Percentiles rank a stretch among this genome's conserved stretches.
Conservation (phyloP, 1,284 basidiomycete species). For the Hemileia vastatrix region DNA sequence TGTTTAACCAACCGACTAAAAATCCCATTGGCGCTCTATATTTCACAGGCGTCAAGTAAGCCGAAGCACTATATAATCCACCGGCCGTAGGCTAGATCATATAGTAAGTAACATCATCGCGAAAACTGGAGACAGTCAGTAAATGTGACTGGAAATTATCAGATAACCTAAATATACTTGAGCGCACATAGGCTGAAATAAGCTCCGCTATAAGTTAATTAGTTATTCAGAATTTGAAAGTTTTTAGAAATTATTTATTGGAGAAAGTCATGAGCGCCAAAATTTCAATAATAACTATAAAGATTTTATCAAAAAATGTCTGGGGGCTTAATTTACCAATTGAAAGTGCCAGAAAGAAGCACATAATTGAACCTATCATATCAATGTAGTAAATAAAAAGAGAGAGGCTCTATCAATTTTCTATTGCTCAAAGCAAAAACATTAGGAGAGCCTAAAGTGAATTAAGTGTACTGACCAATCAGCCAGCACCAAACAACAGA, state of each 20-base stretch:
- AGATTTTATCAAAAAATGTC: too few relatives aligned
- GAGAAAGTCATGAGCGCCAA: too few relatives aligned
- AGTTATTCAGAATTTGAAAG: too few relatives aligned
- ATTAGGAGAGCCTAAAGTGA: slow-evolving; percentile 36
- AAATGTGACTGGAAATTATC: too few relatives aligned
- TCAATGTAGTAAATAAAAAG: neutral
- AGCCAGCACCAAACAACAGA: slow-evolving; percentile 72
- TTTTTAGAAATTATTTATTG: neutral
- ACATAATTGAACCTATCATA: neutral
- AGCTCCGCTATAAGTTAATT: too few relatives aligned
- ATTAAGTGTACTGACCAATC: slow-evolving; percentile 43
- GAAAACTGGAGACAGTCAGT: too few relatives aligned
- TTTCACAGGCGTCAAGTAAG: slow-evolving; percentile 58
- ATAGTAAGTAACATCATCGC: neutral
- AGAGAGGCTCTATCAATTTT: neutral
- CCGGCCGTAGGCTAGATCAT: slow-evolving; percentile 63
- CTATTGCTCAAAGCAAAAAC: neutral
- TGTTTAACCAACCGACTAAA: slow-evolving; percentile 55
- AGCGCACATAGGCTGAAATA: too few relatives aligned
- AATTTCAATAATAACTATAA: too few relatives aligned
- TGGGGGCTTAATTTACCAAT: too few relatives aligned
- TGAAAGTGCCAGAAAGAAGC: neutral
- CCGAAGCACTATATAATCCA: slow-evolving; percentile 67
- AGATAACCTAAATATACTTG: too few relatives aligned
- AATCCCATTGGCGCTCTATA: slow-evolving; percentile 55